A percentile compares a stretch with the other conserved stretches of the same genome.
These are phyloP conservation scores for Lecanoromycetidae sp. DNA, from an alignment of 2,329 filamentous ascomycete genomes.

Conservation along the genomic window DNA sequence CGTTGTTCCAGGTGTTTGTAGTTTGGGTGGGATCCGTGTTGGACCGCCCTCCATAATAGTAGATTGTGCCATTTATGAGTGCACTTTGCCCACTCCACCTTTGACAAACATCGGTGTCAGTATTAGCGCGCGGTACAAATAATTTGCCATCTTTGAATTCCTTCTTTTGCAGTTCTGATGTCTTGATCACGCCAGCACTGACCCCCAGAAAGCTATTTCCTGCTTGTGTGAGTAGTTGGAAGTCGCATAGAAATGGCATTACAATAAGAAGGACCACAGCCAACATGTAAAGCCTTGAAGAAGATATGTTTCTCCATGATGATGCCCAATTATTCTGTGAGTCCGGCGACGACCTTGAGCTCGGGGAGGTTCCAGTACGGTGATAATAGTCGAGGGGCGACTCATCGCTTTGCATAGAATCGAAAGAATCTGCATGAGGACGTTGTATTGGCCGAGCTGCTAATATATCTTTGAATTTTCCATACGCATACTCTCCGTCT, in stretches of 20 bases:
- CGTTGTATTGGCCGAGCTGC: constrained; percentile 1
- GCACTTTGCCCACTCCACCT: constrained; percentile 57
- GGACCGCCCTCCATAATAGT: constrained; percentile 61
- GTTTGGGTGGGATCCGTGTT: constrained; percentile 44
- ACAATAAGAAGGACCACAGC: constrained; percentile 16
- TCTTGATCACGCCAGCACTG: constrained; percentile 14
- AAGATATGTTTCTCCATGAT: constrained; percentile 2
- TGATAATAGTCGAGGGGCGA: neutral
- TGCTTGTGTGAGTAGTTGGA: constrained; percentile 9
- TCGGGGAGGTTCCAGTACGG: neutral
- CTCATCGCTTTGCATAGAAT: constrained; percentile 3
- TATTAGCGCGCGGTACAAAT: constrained; percentile 29
- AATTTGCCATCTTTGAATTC: constrained; percentile 4
- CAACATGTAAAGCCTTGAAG: constrained; percentile 12
- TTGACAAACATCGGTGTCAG: constrained; percentile 46
- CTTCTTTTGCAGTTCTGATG: constrained; percentile 1
- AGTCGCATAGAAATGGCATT: constrained; percentile 16
- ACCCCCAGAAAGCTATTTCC: constrained; percentile 14
- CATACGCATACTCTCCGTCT: too few relatives aligned
- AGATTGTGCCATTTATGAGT: constrained; percentile 61
- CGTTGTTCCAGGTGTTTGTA: constrained; percentile 39
- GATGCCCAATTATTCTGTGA: neutral
- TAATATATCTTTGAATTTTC: neutral
- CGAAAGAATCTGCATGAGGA: neutral
- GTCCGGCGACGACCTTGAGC: neutral